Conservation (phyloP, 2,329 filamentous ascomycete genomes). For the Sporothrix brunneoviolacea region DNA sequence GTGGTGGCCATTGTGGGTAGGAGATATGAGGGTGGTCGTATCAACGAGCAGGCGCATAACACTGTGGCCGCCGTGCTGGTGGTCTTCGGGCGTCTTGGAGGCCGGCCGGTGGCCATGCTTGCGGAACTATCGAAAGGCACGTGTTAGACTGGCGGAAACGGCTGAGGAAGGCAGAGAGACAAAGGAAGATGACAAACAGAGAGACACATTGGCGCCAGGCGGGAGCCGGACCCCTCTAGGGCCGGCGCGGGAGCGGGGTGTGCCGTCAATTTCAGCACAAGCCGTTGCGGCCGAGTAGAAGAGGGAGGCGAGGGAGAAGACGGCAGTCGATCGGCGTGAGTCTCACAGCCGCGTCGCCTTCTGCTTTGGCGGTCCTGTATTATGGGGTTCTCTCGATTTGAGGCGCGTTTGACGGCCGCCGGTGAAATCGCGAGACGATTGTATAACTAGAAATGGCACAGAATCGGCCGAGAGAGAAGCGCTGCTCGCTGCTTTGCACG, state of each 20-base stretch:
- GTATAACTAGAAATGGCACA: too few species aligned
- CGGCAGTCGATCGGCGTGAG: slow-evolving; percentile 4
- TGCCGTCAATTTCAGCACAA: not conserved
- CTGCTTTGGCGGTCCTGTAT: not conserved
- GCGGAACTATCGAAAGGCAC: not conserved
- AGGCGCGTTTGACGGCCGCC: not conserved
- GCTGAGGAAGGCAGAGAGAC: too few species aligned
- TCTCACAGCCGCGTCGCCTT: slow-evolving; percentile 7
- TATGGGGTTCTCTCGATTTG: not conserved
- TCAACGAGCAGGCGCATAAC: slow-evolving; percentile 17
- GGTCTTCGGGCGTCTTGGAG: not conserved
- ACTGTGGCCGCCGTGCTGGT: slow-evolving; percentile 4
- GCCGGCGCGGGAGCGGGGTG: slow-evolving; percentile 8
- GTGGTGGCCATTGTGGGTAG: slow-evolving; percentile 24
- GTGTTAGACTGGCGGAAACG: not conserved
- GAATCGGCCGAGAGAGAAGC: not conserved
- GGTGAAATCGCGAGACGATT: not conserved
- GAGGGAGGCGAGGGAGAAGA: not conserved
- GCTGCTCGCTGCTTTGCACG: too few species aligned
- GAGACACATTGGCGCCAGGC: slow-evolving; percentile 8
- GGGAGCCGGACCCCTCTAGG: slow-evolving; percentile 9
- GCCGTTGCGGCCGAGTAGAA: slow-evolving; percentile 2
- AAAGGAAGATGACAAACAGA: not conserved
- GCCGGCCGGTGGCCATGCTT: slow-evolving; percentile 3
- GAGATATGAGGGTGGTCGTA: slow-evolving; percentile 26